These are phyloP conservation scores for Emericellopsis terricola DNA, from an alignment of 495 filamentous ascomycete species.

Conservation along the genomic window DNA sequence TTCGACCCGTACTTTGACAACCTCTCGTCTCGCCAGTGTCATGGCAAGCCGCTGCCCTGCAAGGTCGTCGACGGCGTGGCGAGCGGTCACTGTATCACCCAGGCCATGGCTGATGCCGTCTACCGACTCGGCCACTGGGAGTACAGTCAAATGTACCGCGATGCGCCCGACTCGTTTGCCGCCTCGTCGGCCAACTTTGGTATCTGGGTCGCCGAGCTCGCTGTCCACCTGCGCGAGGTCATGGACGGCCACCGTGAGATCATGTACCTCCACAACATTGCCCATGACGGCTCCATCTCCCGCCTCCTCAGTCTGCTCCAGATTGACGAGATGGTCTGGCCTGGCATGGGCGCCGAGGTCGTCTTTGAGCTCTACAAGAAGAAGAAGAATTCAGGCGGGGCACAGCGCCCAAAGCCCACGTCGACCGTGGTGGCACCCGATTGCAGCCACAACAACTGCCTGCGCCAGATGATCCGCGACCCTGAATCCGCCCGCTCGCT, in stretches of 20 bases:
- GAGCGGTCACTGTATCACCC: conserved; percentile 33
- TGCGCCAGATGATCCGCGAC: too few species aligned
- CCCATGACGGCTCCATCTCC: conserved; percentile 49
- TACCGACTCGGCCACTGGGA: conserved; percentile 55
- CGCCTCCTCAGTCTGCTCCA: conserved; percentile 45
- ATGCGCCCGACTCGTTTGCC: conserved; percentile 32
- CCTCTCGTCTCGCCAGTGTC: conserved; percentile 49
- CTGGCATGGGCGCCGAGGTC: conserved; percentile 52
- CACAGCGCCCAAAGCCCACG: not conserved
- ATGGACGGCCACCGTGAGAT: conserved; percentile 17
- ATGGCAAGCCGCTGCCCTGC: conserved; percentile 44
- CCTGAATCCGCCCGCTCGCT: too few species aligned
- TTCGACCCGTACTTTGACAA: conserved; percentile 65
- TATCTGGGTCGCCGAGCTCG: conserved; percentile 46
- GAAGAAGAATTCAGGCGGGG: conserved; percentile 1
- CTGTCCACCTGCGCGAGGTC: conserved; percentile 32
- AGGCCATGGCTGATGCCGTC: conserved; percentile 34
- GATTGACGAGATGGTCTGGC: conserved; percentile 52
- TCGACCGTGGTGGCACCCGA: too few species aligned
- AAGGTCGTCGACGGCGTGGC: conserved; percentile 15
- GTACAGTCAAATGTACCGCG: conserved; percentile 51
- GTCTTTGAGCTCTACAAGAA: conserved; percentile 45
- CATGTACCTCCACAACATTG: conserved; percentile 47
- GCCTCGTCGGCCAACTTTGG: conserved; percentile 35
- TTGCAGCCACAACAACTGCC: too few species aligned